A percentile compares a stretch with the other conserved stretches of the same genome.
Evolutionary conservation across 768 basidiomycete genomes (phyloP).

Genomic region (Mycena leptocephala): DNA sequence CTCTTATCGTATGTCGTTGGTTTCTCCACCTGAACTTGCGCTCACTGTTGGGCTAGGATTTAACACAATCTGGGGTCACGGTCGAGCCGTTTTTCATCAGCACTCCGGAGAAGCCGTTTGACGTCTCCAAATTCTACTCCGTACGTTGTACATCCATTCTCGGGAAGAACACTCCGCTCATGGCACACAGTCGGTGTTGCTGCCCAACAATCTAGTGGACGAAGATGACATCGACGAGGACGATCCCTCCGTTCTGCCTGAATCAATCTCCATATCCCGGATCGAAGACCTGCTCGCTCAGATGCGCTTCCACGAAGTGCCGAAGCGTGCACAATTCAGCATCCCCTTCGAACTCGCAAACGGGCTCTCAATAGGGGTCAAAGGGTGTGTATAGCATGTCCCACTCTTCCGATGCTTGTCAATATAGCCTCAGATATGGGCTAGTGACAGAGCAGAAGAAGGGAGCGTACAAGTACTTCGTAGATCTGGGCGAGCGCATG

Average conservation of each 20-base stretch:
- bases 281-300: conserved; percentile 85
- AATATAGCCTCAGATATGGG: conserved; percentile 75
- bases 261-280: conserved; percentile 83
- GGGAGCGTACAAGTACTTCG: conserved; percentile 87
- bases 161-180: conserved; percentile 3
- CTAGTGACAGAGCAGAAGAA: conserved; percentile 92
- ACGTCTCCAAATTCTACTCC: conserved; percentile 83
- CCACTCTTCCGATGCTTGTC: not conserved
- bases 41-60: conserved; percentile 69
- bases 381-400: conserved; percentile 71
- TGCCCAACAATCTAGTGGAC: conserved; percentile 66
- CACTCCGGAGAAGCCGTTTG: conserved; percentile 76
- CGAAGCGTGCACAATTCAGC: conserved; percentile 88
- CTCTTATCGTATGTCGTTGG: conserved; percentile 68
- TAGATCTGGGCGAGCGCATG: conserved; percentile 83
- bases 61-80: conserved; percentile 83
- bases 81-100: conserved; percentile 95
- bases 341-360: conserved; percentile 87
- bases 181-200: conserved; percentile 70
- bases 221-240: conserved; percentile 64
- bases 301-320: conserved; percentile 87
- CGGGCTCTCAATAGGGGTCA: conserved; percentile 83
- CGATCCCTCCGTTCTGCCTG: conserved; percentile 67
- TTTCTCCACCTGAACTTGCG: not conserved
- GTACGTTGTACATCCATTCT: conserved; percentile 60